Evolutionary conservation across 1,284 basidiomycete genomes (phyloP).

Genomic region (Tilletia horrida): DNA sequence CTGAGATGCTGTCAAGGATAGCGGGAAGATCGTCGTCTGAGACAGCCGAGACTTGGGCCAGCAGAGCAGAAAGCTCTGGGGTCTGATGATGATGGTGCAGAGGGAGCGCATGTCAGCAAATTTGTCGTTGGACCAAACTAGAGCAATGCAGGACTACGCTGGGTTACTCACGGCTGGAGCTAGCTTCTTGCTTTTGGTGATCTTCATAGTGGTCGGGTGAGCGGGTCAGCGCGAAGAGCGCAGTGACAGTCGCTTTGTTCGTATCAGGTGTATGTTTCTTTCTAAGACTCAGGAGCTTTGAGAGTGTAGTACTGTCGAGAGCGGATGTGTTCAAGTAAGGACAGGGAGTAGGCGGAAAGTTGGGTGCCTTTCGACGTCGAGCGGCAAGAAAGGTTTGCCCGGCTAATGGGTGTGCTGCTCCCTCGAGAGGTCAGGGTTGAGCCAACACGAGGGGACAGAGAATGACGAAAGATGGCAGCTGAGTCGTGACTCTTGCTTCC

Average conservation of each 20-base stretch:
- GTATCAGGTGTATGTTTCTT: too few relatives aligned
- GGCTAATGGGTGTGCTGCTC: too few relatives aligned
- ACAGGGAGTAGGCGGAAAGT: too few relatives aligned
- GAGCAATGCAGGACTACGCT: neutral
- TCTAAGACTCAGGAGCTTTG: too few relatives aligned
- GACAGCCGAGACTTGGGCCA: conserved; percentile 38
- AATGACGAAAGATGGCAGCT: too few relatives aligned
- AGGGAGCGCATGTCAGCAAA: conserved; percentile 1
- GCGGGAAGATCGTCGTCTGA: conserved; percentile 46
- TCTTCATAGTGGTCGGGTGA: conserved; percentile 42
- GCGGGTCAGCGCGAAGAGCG: neutral
- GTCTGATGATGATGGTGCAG: conserved; percentile 23
- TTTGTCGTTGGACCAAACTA: neutral
- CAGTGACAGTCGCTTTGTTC: neutral
- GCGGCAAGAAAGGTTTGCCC: too few relatives aligned
- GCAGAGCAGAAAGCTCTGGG: conserved; percentile 39
- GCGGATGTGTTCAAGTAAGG: too few relatives aligned
- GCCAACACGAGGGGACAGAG: too few relatives aligned
- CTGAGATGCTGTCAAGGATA: conserved; percentile 41
- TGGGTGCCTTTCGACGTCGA: too few relatives aligned
- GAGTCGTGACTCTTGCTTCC: too few relatives aligned
- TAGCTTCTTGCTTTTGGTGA: conserved; percentile 52
- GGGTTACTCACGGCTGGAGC: conserved; percentile 42
- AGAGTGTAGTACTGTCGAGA: too few relatives aligned
- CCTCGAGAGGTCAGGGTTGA: too few relatives aligned